Conservation (phyloP, 2,329 filamentous ascomycete genomes). For the Xylariaceae sp. region DNA sequence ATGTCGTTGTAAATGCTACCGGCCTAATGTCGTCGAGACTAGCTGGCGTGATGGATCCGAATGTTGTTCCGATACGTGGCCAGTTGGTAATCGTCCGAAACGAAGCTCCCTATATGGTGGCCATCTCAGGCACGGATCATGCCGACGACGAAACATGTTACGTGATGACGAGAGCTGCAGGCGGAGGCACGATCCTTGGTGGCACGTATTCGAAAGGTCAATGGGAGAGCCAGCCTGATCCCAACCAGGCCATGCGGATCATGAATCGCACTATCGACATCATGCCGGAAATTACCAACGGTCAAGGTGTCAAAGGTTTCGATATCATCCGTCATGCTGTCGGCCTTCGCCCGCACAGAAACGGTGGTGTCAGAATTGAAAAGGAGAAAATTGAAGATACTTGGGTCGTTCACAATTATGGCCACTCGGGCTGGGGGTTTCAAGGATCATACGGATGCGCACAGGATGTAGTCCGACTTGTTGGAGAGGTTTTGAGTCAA, state of each 20-base stretch:
- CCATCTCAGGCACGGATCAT: slow-evolving; percentile 68
- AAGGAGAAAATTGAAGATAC: slow-evolving; percentile 60
- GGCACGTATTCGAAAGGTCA: slow-evolving; percentile 75
- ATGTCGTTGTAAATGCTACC: slow-evolving; percentile 78
- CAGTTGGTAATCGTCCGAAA: slow-evolving; percentile 83
- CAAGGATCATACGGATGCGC: slow-evolving; percentile 66
- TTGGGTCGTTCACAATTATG: slow-evolving; percentile 75
- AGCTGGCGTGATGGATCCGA: slow-evolving; percentile 72
- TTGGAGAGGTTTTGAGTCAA: slow-evolving; percentile 51
- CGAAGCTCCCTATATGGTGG: slow-evolving; percentile 64
- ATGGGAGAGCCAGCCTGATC: slow-evolving; percentile 75
- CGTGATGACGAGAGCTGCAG: slow-evolving; percentile 72
- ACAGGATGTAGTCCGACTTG: slow-evolving; percentile 59
- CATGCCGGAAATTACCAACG: slow-evolving; percentile 57
- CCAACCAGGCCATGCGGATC: slow-evolving; percentile 73
- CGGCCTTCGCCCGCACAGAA: slow-evolving; percentile 69
- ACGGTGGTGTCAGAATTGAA: slow-evolving; percentile 70
- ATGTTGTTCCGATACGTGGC: slow-evolving; percentile 70
- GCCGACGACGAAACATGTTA: slow-evolving; percentile 68
- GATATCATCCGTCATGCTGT: slow-evolving; percentile 77
- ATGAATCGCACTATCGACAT: slow-evolving; percentile 70
- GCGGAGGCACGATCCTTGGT: slow-evolving; percentile 82
- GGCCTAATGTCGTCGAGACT: slow-evolving; percentile 70
- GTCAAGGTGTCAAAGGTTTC: slow-evolving; percentile 66
- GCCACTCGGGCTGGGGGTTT: slow-evolving; percentile 74